Evolutionary conservation across 352 stramenopile species (phyloP).

Genomic region (Pythium volutum): DNA sequence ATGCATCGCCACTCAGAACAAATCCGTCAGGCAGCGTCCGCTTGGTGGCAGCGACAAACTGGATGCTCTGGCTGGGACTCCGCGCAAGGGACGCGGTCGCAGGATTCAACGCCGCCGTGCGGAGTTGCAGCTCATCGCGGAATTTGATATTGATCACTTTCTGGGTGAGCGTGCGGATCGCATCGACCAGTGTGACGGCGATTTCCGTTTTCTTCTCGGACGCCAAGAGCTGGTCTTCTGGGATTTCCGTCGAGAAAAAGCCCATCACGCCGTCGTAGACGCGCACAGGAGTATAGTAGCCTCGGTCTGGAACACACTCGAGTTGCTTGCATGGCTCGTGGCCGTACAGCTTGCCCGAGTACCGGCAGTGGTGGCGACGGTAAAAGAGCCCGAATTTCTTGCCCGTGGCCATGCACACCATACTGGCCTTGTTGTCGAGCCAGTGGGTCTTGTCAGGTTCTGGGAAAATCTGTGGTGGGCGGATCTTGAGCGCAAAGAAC

Average conservation of each 20-base stretch:
- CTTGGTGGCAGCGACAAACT: conserved; percentile 52
- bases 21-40: conserved; percentile 14
- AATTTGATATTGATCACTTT: conserved; percentile 73
- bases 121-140: conserved; percentile 55
- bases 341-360: conserved; percentile 85
- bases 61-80: conserved; percentile 59
- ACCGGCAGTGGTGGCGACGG: conserved; percentile 84
- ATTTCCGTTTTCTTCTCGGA: conserved; percentile 90
- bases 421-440: conserved; percentile 80
- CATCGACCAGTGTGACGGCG: conserved; percentile 78
- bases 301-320: conserved; percentile 73
- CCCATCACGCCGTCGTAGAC: conserved; percentile 79
- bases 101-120: conserved; percentile 30
- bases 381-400: conserved; percentile 89
- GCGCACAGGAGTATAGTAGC: conserved; percentile 76
- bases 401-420: conserved; percentile 82
- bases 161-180: conserved; percentile 49
- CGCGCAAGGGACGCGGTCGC: conserved; percentile 39
- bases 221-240: conserved; percentile 72
- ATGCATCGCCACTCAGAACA: conserved; percentile 42
- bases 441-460: conserved; percentile 82
- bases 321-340: conserved; percentile 79
- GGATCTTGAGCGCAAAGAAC: conserved; percentile 73
- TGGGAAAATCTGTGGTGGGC: conserved; percentile 41
- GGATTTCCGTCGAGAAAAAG: conserved; percentile 79